phyloP scores from a whole-genome alignment of 2,329 filamentous ascomycete species.

The Aspergillus chevalieri region DNA sequence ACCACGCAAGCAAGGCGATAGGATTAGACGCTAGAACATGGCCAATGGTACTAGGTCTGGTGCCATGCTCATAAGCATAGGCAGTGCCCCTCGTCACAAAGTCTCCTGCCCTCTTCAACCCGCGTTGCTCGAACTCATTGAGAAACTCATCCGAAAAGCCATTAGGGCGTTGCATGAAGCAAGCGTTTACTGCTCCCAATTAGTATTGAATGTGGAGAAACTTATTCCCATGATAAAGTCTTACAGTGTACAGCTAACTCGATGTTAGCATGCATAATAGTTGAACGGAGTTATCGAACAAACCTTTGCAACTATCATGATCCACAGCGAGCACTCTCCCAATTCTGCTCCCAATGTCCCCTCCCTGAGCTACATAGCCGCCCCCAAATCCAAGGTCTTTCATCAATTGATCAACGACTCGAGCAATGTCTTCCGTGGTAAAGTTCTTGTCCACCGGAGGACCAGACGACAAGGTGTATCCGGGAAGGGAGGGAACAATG shows the following conservation, averaged over 20 bases:
- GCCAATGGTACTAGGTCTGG: constrained; percentile 29
- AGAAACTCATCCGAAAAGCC: constrained; percentile 17
- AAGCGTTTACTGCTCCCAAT: constrained; percentile 22
- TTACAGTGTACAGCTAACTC: constrained; percentile 23
- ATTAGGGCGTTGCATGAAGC: constrained; percentile 17
- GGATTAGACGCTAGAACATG: constrained; percentile 27
- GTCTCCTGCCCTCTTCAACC: constrained; percentile 12
- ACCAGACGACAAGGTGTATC: constrained; percentile 25
- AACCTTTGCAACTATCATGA: constrained; percentile 26
- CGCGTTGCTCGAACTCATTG: constrained; percentile 24
- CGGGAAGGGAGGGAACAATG: constrained; percentile 27
- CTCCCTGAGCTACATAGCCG: constrained; percentile 27
- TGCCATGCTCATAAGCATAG: constrained; percentile 26
- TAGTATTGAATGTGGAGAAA: neutral
- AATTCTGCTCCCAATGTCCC: constrained; percentile 26
- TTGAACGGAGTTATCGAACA: neutral
- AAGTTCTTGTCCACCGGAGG: constrained; percentile 23
- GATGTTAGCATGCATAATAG: constrained; percentile 1
- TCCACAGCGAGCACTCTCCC: constrained; percentile 18
- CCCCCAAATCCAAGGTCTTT: constrained; percentile 21
- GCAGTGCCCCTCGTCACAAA: constrained; percentile 17
- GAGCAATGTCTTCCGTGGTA: constrained; percentile 17
- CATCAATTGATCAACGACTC: constrained; percentile 25
- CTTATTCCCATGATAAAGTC: neutral
- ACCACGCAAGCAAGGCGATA: constrained; percentile 29